phyloP scores from a whole-genome alignment of 208 protist genomes.

The Tritrichomonas foetus region DNA sequence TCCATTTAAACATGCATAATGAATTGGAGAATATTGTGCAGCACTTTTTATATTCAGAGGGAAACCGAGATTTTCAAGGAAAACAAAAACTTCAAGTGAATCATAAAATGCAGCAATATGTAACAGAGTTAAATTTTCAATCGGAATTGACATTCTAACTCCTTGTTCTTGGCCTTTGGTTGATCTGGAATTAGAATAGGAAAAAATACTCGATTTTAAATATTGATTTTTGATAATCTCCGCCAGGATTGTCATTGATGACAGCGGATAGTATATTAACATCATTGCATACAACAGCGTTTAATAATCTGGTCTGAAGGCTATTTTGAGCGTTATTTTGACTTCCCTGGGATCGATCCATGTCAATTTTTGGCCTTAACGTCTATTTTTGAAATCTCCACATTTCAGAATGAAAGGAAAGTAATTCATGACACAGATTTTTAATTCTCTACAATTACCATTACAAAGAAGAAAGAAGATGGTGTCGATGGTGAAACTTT shows the following conservation, averaged over 20 bases:
- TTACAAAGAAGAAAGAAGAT: too few species aligned
- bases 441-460: too few species aligned
- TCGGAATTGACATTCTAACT: neutral
- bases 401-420: too few species aligned
- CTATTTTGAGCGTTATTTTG: too few species aligned
- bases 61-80: neutral
- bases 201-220: slow-evolving; percentile 27
- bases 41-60: neutral
- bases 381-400: too few species aligned
- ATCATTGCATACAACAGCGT: neutral
- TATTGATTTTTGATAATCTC: neutral
- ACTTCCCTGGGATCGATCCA: too few species aligned
- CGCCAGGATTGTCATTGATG: neutral
- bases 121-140: neutral
- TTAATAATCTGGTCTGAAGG: neutral
- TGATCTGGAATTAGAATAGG: neutral
- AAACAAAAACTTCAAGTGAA: neutral
- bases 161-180: neutral
- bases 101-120: slow-evolving; percentile 28
- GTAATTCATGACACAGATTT: too few species aligned
- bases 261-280: neutral
- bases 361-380: too few species aligned
- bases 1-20: neutral
- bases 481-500: too few species aligned
- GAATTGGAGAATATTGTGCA: neutral